These are phyloP conservation scores for Fusarium sp. DNA, from an alignment of 2,329 filamentous ascomycete genomes.

Conservation along the genomic window DNA sequence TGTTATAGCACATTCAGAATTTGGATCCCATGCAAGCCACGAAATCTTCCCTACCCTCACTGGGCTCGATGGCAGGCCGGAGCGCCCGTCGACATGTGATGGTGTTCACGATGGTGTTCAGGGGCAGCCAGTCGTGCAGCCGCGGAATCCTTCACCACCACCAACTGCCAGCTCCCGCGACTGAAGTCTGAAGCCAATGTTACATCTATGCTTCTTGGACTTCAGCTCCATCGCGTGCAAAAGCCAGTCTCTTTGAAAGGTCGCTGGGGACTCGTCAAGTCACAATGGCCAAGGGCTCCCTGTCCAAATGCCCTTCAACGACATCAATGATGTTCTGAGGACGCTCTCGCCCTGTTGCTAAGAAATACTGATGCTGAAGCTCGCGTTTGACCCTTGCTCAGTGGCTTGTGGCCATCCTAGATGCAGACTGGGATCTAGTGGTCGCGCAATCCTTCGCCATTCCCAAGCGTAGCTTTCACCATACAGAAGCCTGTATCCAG, in stretches of 20 bases:
- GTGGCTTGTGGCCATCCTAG: not conserved
- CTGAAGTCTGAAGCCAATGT: fast-evolving
- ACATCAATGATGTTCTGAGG: too few relatives aligned
- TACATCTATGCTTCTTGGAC: fast-evolving
- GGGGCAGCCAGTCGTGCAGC: too few relatives aligned
- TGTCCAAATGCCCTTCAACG: fast-evolving
- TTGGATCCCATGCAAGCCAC: not conserved
- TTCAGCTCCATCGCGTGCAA: fast-evolving
- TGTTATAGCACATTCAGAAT: too few relatives aligned
- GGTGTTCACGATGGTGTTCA: not conserved
- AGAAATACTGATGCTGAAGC: not conserved
- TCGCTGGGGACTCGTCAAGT: fast-evolving
- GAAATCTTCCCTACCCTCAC: not conserved
- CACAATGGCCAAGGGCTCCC: fast-evolving
- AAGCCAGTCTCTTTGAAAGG: not conserved
- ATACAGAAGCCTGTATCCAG: not conserved
- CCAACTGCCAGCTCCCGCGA: fast-evolving
- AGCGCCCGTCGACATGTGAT: not conserved
- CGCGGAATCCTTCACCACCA: not conserved
- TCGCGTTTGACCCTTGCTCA: not conserved
- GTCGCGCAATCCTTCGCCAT: not conserved
- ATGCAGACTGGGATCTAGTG: not conserved
- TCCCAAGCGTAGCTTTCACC: not conserved
- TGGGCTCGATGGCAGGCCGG: too few relatives aligned
- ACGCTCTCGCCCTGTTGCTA: too few relatives aligned